Percentiles rank a stretch among this genome's conserved stretches.
Evolutionary conservation across 306 rosid species (phyloP).

Genomic region (Ochetophila trinervis): DNA sequence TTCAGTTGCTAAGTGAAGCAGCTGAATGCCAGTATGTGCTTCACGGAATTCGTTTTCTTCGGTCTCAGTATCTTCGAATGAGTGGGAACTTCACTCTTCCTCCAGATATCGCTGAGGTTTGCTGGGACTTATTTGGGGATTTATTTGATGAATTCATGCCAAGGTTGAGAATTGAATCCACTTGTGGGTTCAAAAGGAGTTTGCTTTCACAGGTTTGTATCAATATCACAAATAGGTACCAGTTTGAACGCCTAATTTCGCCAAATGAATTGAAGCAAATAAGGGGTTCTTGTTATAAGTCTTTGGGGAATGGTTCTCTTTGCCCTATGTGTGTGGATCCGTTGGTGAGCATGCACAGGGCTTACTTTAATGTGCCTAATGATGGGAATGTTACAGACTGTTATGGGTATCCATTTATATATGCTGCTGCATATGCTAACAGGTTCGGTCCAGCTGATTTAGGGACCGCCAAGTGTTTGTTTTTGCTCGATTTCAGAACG

Average conservation of each 20-base stretch:
- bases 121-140: constrained; percentile 19
- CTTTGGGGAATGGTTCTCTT: constrained; percentile 2
- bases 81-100: constrained; percentile 13
- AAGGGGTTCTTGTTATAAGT: constrained; percentile 19
- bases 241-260: constrained; percentile 20
- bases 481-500: constrained; percentile 14
- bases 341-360: constrained; percentile 3
- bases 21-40: constrained; percentile 15
- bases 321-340: constrained; percentile 16
- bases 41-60: constrained; percentile 21
- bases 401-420: constrained; percentile 23
- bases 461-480: constrained; percentile 29
- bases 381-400: constrained; percentile 15
- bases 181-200: constrained; percentile 18
- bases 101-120: background rate
- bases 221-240: constrained; percentile 5
- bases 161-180: constrained; percentile 1
- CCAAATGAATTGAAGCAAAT: constrained; percentile 6
- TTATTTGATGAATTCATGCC: constrained; percentile 7
- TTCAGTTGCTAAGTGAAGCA: background rate
- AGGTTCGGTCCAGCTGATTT: constrained; percentile 26
- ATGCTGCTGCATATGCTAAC: constrained; percentile 30
- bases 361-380: background rate
- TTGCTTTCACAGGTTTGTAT: constrained; percentile 22
- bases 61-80: constrained; percentile 22